Evolutionary conservation across 495 filamentous ascomycete genomes (phyloP).

Genomic region (Aspergillus wentii): DNA sequence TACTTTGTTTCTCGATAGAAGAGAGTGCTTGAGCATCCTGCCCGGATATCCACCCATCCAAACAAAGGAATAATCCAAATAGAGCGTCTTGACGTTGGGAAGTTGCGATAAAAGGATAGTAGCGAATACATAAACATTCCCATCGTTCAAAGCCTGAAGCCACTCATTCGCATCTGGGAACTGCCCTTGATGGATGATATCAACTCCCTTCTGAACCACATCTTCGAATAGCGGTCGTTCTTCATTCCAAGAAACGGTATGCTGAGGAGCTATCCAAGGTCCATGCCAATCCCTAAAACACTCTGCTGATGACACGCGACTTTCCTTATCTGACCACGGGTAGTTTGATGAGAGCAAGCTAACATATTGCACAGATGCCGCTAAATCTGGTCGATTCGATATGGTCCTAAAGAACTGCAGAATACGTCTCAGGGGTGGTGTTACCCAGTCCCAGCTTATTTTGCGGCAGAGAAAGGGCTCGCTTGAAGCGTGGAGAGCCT

Average conservation of each 20-base stretch:
- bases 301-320: too few species aligned
- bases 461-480: background rate
- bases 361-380: background rate
- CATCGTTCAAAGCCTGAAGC: background rate
- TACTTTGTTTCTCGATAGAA: background rate
- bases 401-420: background rate
- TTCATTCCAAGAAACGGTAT: too few species aligned
- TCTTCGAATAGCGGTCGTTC: background rate
- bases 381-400: background rate
- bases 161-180: background rate
- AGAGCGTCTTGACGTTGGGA: background rate
- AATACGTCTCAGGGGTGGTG: background rate
- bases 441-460: background rate
- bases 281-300: too few species aligned
- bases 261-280: too few species aligned
- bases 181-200: background rate
- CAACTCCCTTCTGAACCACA: background rate
- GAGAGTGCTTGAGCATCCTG: background rate
- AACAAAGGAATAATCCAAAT: background rate
- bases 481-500: background rate
- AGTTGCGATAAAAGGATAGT: background rate
- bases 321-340: too few species aligned
- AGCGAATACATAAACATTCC: background rate
- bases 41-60: slow-evolving; percentile 1
- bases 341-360: background rate